Evolutionary conservation across 257 asterid genomes (phyloP).

Genomic region (Paraleonurus japonicus): DNA sequence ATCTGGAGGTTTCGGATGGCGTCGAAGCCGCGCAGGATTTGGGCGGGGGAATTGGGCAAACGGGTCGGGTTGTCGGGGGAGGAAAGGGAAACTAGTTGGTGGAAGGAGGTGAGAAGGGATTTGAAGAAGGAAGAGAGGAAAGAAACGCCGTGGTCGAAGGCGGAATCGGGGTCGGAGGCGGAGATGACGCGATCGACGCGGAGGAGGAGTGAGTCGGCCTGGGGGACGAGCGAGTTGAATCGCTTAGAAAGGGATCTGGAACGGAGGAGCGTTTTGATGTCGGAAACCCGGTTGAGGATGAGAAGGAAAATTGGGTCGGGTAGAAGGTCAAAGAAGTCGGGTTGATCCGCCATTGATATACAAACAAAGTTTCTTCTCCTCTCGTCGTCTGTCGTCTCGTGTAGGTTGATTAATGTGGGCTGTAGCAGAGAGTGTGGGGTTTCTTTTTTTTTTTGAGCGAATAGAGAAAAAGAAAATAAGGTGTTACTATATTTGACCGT

Average conservation of each 20-base stretch:
- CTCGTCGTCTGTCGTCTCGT: too few species aligned
- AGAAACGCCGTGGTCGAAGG: slow-evolving; percentile 33
- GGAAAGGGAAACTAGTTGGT: slow-evolving; percentile 29
- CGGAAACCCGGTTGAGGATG: slow-evolving; percentile 56
- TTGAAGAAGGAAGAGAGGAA: slow-evolving; percentile 39
- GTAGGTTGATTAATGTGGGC: not conserved
- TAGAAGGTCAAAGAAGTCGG: slow-evolving; percentile 48
- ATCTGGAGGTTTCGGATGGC: slow-evolving; percentile 39
- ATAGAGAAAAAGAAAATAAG: not conserved
- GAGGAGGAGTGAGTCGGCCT: slow-evolving; percentile 56
- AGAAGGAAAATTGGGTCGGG: slow-evolving; percentile 65
- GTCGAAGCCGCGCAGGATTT: slow-evolving; percentile 51
- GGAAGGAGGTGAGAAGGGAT: slow-evolving; percentile 42
- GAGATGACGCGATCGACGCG: slow-evolving; percentile 67
- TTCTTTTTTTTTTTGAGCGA: not conserved
- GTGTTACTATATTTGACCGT: slow-evolving; percentile 23
- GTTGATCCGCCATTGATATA: slow-evolving; percentile 35
- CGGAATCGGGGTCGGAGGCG: slow-evolving; percentile 29
- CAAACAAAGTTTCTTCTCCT: not conserved
- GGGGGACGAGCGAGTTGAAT: slow-evolving; percentile 58
- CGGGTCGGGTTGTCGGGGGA: slow-evolving; percentile 24
- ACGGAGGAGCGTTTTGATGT: slow-evolving; percentile 56
- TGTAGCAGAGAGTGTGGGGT: not conserved
- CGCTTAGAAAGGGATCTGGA: slow-evolving; percentile 55
- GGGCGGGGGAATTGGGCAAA: slow-evolving; percentile 46